These are phyloP conservation scores for Pleurotus eryngii DNA, from an alignment of 768 basidiomycete species.

Conservation along the genomic window DNA sequence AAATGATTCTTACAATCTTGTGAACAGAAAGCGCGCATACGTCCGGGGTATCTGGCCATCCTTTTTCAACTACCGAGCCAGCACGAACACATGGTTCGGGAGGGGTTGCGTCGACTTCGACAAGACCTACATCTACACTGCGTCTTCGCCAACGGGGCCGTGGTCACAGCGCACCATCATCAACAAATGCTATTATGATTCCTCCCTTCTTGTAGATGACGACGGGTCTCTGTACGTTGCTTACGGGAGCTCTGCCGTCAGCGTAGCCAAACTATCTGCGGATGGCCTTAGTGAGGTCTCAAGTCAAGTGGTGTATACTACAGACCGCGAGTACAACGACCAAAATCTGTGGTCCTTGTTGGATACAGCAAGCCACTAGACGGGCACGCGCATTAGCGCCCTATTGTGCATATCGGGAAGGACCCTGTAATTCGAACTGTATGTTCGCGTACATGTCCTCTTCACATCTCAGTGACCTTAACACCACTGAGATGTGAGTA, in stretches of 20 bases:
- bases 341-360: too few relatives aligned
- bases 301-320: slow-evolving; percentile 10
- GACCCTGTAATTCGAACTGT: too few relatives aligned
- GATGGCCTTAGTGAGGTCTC: slow-evolving; percentile 9
- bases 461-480: too few relatives aligned
- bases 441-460: too few relatives aligned
- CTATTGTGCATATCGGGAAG: too few relatives aligned
- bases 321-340: not conserved
- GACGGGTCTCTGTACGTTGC: slow-evolving; percentile 16
- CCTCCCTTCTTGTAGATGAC: slow-evolving; percentile 14
- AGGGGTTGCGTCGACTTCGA: slow-evolving; percentile 16
- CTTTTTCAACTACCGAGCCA: slow-evolving; percentile 13
- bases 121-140: slow-evolving; percentile 14
- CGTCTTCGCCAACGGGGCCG: slow-evolving; percentile 9
- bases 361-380: too few relatives aligned
- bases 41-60: slow-evolving; percentile 16
- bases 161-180: slow-evolving; percentile 14
- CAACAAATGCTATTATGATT: slow-evolving; percentile 15
- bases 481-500: too few relatives aligned
- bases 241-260: slow-evolving; percentile 10
- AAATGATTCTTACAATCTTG: slow-evolving; percentile 13
- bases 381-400: too few relatives aligned
- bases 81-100: slow-evolving; percentile 14
- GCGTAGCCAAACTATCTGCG: slow-evolving; percentile 13
- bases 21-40: slow-evolving; percentile 15